A percentile compares a stretch with the other conserved stretches of the same genome.
Conservation (phyloP, 2,329 filamentous ascomycete genomes). For the Sclerotinia trifoliorum region DNA sequence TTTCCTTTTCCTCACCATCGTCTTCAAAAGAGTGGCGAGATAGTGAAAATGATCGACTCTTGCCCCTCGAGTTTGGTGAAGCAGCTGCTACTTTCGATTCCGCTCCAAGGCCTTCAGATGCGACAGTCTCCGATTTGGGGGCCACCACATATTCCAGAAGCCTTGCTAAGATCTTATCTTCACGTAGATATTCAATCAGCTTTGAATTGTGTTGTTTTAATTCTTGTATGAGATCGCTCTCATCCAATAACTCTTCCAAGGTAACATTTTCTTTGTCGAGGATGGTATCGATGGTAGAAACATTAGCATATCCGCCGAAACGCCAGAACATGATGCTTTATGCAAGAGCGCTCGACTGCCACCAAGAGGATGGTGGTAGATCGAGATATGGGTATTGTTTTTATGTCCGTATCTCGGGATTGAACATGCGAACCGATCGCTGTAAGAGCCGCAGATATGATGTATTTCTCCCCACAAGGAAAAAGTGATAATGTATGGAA, state of each 20-base stretch:
- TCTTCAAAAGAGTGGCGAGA: constrained; percentile 48
- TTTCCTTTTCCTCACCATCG: constrained; percentile 76
- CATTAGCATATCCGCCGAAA: constrained; percentile 97
- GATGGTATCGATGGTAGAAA: constrained; percentile 93
- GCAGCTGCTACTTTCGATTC: constrained; percentile 53
- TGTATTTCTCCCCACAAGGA: constrained; percentile 26
- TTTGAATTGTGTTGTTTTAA: constrained; percentile 98
- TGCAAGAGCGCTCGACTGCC: constrained; percentile 37
- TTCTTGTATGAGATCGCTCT: constrained; percentile 94
- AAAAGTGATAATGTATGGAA: constrained; percentile 21
- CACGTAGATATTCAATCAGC: constrained; percentile 91
- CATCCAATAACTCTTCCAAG: constrained; percentile 92
- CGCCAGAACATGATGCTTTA: constrained; percentile 92
- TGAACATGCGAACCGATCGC: constrained; percentile 39
- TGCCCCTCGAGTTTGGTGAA: constrained; percentile 50
- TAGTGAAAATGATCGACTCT: constrained; percentile 51
- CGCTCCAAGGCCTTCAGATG: constrained; percentile 52
- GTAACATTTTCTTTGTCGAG: constrained; percentile 94
- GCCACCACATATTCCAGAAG: constrained; percentile 91
- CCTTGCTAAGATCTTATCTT: constrained; percentile 78
- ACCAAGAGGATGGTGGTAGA: constrained; percentile 32
- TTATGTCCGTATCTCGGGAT: constrained; percentile 28
- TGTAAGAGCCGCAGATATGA: constrained; percentile 29
- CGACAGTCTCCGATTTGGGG: constrained; percentile 62
- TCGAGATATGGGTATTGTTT: constrained; percentile 29